These are phyloP conservation scores for Volvox africanus DNA, from an alignment of 139 green algal species.

Conservation along the genomic window DNA sequence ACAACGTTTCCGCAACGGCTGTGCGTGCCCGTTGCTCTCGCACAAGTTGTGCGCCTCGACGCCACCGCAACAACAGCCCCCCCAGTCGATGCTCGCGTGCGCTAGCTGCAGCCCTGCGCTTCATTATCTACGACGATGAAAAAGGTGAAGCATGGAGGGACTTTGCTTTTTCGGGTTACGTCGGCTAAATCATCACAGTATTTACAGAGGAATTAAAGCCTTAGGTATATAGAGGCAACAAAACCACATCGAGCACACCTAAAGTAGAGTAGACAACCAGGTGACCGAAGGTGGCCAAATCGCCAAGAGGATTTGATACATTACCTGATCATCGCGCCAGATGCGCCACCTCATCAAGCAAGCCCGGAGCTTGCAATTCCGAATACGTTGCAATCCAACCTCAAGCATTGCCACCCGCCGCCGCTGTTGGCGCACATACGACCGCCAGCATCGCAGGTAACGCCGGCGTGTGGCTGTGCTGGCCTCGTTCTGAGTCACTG, in stretches of 20 bases:
- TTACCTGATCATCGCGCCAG: neutral
- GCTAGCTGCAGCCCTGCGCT: neutral
- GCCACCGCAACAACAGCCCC: constrained; percentile 17
- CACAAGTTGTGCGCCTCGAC: neutral
- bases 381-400: neutral
- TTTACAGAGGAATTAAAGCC: too few species aligned
- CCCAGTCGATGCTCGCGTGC: neutral
- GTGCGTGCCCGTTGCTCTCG: neutral
- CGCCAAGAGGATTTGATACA: too few species aligned
- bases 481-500: neutral
- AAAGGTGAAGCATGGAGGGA: neutral
- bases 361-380: neutral
- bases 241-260: too few species aligned
- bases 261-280: too few species aligned
- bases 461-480: neutral
- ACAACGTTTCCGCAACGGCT: neutral
- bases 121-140: neutral
- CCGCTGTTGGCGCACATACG: neutral
- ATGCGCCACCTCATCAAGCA: neutral
- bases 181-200: too few species aligned
- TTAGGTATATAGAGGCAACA: too few species aligned
- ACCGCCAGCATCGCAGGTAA: neutral
- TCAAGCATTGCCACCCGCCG: neutral
- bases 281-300: too few species aligned
- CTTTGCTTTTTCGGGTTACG: too few species aligned